Evolutionary conservation across 176 grass and related monocot genomes (phyloP).

Genomic region (Aegilops bicornis): DNA sequence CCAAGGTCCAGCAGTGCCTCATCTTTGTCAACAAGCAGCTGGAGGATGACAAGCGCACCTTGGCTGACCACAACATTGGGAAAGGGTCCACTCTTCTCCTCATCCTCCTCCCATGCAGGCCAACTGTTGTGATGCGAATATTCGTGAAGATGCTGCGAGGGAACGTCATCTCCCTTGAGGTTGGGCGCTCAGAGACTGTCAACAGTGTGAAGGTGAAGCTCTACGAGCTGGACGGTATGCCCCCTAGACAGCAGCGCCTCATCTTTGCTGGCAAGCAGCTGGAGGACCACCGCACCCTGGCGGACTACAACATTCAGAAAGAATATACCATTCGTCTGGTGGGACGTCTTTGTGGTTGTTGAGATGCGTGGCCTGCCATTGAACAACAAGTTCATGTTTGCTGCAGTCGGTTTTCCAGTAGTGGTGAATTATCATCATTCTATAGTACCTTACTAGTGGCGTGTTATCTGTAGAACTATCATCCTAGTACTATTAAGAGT

Average conservation of each 20-base stretch:
- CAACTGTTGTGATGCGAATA: neutral
- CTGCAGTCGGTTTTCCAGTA: neutral
- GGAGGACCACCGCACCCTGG: neutral
- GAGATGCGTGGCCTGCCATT: neutral
- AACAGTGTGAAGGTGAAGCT: neutral
- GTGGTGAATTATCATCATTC: neutral
- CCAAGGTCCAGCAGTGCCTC: too few relatives aligned
- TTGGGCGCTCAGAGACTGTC: neutral
- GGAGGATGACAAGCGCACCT: neutral
- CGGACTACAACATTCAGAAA: neutral
- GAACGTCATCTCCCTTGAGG: neutral
- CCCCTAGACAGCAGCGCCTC: too few relatives aligned
- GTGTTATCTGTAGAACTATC: too few relatives aligned
- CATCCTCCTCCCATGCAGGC: neutral
- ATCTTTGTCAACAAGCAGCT: neutral
- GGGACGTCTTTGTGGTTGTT: neutral
- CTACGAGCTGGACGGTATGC: rapidly evolving
- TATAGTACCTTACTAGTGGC: too few relatives aligned
- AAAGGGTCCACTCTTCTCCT: neutral
- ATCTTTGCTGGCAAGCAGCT: too few relatives aligned
- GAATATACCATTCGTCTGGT: neutral
- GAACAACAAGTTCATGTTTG: neutral
- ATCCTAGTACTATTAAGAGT: too few relatives aligned
- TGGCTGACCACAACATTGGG: neutral
- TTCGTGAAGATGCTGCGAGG: rapidly evolving